Base-by-base conservation (phyloP, 805 yeast genomes). In the Soucietia sequanensis region DNA sequence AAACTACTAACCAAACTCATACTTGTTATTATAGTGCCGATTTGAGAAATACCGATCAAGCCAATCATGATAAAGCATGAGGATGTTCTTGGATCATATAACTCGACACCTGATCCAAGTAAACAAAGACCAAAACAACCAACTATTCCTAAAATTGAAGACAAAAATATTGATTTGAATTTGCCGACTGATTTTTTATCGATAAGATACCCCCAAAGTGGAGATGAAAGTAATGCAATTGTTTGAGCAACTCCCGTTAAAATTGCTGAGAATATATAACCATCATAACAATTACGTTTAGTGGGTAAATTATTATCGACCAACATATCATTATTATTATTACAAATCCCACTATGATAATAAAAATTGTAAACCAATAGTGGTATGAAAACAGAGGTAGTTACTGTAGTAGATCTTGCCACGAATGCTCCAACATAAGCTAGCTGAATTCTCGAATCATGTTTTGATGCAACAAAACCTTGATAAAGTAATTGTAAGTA, bases 181-280 rank as follows among this genome's bases (percentile, higher is more conserved):
- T 53, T 54, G 5, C 72, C 70, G 27, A 52, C 46, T 18, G 52
- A 57, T 10, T 34, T 37, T 24, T 44, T 42, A 52, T 81, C 87
- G 15, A 78, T 68, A n/a, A 76, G 46, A 32, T 66, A 48, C 3
- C 89, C 90, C 69, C 80, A 75, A 2, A 78, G 17, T 10, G 89
- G 90, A 0, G 89, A 81, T 28, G 73, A 63, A 0, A 78, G n/a
- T 16, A 83, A 59, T 1, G 82, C 73, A 16, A 71, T 64, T 0
- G 78, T 63, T 43, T 81, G 81, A 3, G 79, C 67, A n/a, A 81
- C 71, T 6, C 91, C 91, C 0, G 84, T 75, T 20, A 83, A 58
- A 27, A 83, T 79, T 1, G 88, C 85, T 12, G 87, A 76, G 39
- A 74, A 70, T 6, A 80, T 65, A 43, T 78, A 81, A 0, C 84